phyloP scores from a whole-genome alignment of 164 flowering plant genomes.

The Stephania japonica region DNA sequence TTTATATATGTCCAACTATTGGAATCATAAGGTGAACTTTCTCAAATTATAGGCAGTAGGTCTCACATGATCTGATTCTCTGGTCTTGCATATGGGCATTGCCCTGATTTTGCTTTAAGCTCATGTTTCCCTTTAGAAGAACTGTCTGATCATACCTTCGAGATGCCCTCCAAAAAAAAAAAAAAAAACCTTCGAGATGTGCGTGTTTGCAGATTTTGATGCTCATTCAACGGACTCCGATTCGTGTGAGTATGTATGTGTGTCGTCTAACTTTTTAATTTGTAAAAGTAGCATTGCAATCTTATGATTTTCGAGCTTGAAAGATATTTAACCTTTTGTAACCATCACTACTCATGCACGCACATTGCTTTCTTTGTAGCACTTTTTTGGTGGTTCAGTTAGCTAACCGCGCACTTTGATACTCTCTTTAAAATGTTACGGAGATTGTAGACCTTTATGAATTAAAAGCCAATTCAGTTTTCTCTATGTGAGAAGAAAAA shows the following conservation, averaged over 20 bases:
- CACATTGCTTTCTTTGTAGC: background rate
- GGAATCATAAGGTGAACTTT: background rate
- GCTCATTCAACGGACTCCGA: too few species aligned
- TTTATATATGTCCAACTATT: background rate
- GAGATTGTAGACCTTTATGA: background rate
- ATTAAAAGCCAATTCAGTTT: conserved; percentile 2
- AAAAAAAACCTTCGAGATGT: too few species aligned
- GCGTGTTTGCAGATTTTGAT: too few species aligned
- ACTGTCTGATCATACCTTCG: too few species aligned
- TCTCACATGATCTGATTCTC: background rate
- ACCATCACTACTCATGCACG: conserved; percentile 5
- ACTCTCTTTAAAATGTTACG: background rate
- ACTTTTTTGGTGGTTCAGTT: conserved; percentile 5
- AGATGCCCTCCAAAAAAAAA: too few species aligned
- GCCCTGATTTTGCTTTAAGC: background rate
- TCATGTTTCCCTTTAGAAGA: background rate
- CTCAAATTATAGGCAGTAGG: background rate
- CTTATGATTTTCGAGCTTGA: background rate
- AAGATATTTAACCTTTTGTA: conserved; percentile 6
- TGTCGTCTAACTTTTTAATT: too few species aligned
- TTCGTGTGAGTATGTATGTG: too few species aligned
- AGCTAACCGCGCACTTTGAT: conserved; percentile 1
- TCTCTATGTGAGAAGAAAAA: conserved; percentile 10
- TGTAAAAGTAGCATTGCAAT: background rate
- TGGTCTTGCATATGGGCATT: background rate